These are phyloP conservation scores for Calonectria naviculata DNA, from an alignment of 2,329 filamentous ascomycete genomes.

Conservation along the genomic window DNA sequence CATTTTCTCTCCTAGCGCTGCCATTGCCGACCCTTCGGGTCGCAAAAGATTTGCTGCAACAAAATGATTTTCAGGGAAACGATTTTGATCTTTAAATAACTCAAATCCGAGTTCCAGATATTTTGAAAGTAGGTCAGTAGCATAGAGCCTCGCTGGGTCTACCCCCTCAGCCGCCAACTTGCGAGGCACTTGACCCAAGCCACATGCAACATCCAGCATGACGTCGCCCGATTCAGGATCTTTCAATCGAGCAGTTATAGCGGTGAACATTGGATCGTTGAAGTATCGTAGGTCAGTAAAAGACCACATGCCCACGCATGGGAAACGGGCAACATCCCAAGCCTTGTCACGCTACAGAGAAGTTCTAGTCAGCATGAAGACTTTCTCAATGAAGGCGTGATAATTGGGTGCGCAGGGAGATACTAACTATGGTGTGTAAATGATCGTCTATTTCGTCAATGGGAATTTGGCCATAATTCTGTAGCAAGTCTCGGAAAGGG, in stretches of 20 bases:
- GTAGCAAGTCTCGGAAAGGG: neutral
- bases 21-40: neutral
- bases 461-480: neutral
- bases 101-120: conserved; percentile 9
- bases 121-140: neutral
- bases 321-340: neutral
- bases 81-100: neutral
- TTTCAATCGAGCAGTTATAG: neutral
- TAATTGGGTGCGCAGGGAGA: too few species aligned
- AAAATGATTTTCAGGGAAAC: neutral
- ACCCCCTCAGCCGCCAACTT: neutral
- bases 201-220: conserved; percentile 7
- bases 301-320: conserved; percentile 12
- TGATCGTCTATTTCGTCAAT: neutral
- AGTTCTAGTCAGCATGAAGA: neutral
- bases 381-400: neutral
- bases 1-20: neutral
- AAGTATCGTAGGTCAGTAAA: neutral
- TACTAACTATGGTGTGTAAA: conserved; percentile 4
- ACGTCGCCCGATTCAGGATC: neutral
- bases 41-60: neutral
- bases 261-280: neutral
- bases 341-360: conserved; percentile 1
- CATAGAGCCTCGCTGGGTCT: neutral
- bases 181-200: conserved; percentile 1